A percentile compares a stretch with the other conserved stretches of the same genome.
Evolutionary conservation across 768 basidiomycete genomes (phyloP).

Genomic region (Cystoderma amianthinum): DNA sequence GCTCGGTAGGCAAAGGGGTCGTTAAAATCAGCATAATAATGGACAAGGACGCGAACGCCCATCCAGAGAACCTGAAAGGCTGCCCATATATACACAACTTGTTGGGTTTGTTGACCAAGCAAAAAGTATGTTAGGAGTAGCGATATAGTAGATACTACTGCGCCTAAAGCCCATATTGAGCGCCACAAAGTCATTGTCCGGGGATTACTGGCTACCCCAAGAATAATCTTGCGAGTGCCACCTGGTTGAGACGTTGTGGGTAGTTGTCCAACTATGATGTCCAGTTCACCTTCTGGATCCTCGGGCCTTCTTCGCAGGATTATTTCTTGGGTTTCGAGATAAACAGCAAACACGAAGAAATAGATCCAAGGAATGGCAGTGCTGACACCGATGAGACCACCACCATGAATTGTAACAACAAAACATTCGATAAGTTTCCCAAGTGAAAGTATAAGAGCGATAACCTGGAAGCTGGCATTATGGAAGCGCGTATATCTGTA

Average conservation of each 20-base stretch:
- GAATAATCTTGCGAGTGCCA: slow-evolving; percentile 12
- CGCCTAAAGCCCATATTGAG: slow-evolving; percentile 14
- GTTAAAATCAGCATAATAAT: slow-evolving; percentile 10
- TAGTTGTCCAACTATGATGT: slow-evolving; percentile 14
- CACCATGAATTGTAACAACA: slow-evolving; percentile 7
- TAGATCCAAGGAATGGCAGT: slow-evolving; percentile 13
- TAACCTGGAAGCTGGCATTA: slow-evolving; percentile 3
- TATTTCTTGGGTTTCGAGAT: slow-evolving; percentile 6
- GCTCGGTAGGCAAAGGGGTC: slow-evolving; percentile 3
- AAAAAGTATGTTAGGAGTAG: slow-evolving; percentile 13
- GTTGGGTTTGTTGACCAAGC: slow-evolving; percentile 7
- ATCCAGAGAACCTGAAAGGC: slow-evolving; percentile 18
- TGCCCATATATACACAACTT: slow-evolving; percentile 12
- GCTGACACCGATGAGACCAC: slow-evolving; percentile 3
- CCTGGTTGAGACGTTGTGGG: slow-evolving; percentile 12
- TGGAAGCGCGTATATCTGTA: slow-evolving; percentile 7
- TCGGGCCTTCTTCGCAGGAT: slow-evolving; percentile 2
- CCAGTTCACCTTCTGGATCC: slow-evolving; percentile 6
- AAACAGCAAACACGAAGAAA: slow-evolving; percentile 9
- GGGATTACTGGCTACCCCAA: slow-evolving; percentile 12
- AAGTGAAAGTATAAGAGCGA: slow-evolving; percentile 7
- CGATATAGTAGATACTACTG: slow-evolving; percentile 10
- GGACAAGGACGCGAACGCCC: slow-evolving; percentile 10
- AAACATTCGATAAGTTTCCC: slow-evolving; percentile 13
- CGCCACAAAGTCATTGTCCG: slow-evolving; percentile 10